These are phyloP conservation scores for Corymbia citriodora DNA, from an alignment of 441 rosid species.

Conservation along the genomic window DNA sequence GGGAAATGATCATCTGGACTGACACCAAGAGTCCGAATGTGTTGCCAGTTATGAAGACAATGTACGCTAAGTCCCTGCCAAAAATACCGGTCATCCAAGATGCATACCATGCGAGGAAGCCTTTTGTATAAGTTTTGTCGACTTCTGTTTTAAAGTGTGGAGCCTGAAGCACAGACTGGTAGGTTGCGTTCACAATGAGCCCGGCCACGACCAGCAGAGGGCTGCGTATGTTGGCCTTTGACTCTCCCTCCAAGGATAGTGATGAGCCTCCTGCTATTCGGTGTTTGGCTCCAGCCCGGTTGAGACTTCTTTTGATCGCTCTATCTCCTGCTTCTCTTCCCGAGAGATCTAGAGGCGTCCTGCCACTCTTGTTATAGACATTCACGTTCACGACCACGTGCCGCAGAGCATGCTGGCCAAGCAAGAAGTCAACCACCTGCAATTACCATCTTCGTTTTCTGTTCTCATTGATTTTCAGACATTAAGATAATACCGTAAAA, in stretches of 20 bases:
- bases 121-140: accelerated
- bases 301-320: no score
- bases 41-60: neutral
- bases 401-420: neutral
- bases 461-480: neutral
- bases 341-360: neutral
- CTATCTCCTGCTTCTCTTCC: no score
- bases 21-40: neutral
- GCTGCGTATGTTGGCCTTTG: neutral
- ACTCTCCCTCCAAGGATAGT: neutral
- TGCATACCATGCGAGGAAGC: neutral
- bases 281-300: neutral
- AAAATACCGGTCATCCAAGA: neutral
- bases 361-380: accelerated
- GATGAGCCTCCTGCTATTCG: neutral
- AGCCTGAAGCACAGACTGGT: neutral
- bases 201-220: neutral
- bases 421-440: neutral
- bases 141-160: neutral
- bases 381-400: neutral
- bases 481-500: neutral
- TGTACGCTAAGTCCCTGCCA: neutral
- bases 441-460: neutral
- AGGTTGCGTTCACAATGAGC: neutral
- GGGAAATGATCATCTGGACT: neutral